phyloP scores from a whole-genome alignment of 2,329 filamentous ascomycete species.

The Neocatenulostroma microsporum region DNA sequence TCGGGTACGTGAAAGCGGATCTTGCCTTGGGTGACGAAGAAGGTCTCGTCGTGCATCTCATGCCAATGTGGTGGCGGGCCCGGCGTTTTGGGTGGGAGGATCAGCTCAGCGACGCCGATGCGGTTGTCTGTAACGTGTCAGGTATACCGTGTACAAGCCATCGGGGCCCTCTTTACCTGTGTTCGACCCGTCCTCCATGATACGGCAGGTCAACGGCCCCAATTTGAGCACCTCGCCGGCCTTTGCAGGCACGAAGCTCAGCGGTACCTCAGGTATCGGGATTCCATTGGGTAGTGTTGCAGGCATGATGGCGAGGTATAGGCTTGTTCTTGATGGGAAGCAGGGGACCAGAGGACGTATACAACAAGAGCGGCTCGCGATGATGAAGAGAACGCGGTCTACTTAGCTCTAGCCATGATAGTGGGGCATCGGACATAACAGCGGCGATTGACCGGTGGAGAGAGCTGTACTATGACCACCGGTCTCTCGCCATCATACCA shows the following conservation, averaged over 20 bases:
- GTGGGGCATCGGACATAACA: not conserved
- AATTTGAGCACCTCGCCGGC: slow-evolving; percentile 44
- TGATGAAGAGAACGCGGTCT: too few relatives aligned
- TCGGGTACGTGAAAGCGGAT: slow-evolving; percentile 45
- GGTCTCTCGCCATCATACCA: too few relatives aligned
- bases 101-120: slow-evolving; percentile 42
- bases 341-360: too few relatives aligned
- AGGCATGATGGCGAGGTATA: too few relatives aligned
- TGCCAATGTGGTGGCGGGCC: slow-evolving; percentile 48
- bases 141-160: too few relatives aligned
- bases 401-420: too few relatives aligned
- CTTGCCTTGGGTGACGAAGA: slow-evolving; percentile 46
- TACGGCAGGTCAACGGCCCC: slow-evolving; percentile 43
- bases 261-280: slow-evolving; percentile 35
- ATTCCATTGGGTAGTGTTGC: slow-evolving; percentile 15
- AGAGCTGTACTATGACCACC: too few relatives aligned
- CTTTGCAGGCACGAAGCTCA: slow-evolving; percentile 43
- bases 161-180: slow-evolving; percentile 31
- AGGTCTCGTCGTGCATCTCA: slow-evolving; percentile 53
- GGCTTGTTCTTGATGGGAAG: too few relatives aligned
- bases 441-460: too few relatives aligned
- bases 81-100: slow-evolving; percentile 40
- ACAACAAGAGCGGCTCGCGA: too few relatives aligned
- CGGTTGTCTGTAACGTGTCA: slow-evolving; percentile 35
- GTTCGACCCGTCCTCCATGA: slow-evolving; percentile 46